These are phyloP conservation scores for Kodamaea restingae DNA, from an alignment of 805 yeast genomes.

Conservation along the genomic window DNA sequence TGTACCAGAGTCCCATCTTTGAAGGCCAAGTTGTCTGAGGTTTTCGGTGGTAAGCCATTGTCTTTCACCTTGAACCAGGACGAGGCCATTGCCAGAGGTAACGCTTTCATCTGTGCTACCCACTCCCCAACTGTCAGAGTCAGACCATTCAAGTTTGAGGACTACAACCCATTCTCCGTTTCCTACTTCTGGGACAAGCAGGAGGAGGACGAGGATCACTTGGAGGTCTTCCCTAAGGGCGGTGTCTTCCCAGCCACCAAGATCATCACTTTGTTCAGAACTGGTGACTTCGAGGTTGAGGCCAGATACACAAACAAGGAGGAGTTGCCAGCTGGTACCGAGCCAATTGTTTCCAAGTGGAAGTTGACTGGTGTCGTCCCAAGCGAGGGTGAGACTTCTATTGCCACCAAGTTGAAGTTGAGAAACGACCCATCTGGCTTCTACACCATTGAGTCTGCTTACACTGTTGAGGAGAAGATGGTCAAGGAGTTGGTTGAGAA, in stretches of 20 bases:
- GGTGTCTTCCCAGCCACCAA: constrained; percentile 92
- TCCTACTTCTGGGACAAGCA: constrained; percentile 94
- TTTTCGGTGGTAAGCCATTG: constrained; percentile 58
- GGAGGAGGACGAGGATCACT: constrained; percentile 83
- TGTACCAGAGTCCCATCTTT: constrained; percentile 95
- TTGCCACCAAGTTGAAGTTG: constrained; percentile 87
- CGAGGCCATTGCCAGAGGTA: constrained; percentile 98
- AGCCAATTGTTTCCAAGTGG: constrained; percentile 76
- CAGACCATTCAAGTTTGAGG: constrained; percentile 98
- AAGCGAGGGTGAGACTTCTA: constrained; percentile 67
- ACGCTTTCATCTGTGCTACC: constrained; percentile 97
- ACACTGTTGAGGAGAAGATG: constrained; percentile 86
- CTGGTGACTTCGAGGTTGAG: constrained; percentile 78
- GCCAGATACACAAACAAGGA: constrained; percentile 79
- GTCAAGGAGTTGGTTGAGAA: constrained; percentile 83
- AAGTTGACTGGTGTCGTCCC: constrained; percentile 78
- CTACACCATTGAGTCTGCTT: constrained; percentile 89
- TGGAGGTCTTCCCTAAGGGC: constrained; percentile 96
- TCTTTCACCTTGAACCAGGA: constrained; percentile 97
- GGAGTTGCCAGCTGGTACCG: constrained; percentile 68
- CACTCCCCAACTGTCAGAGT: constrained; percentile 99
- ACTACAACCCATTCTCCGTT: constrained; percentile 85
- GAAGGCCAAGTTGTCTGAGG: constrained; percentile 73
- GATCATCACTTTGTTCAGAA: constrained; percentile 89
- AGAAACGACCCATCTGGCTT: constrained; percentile 97